A percentile compares a stretch with the other conserved stretches of the same genome.
phyloP scores from a whole-genome alignment of 176 grass and related monocot genomes.

The Elaeis guineensis region DNA sequence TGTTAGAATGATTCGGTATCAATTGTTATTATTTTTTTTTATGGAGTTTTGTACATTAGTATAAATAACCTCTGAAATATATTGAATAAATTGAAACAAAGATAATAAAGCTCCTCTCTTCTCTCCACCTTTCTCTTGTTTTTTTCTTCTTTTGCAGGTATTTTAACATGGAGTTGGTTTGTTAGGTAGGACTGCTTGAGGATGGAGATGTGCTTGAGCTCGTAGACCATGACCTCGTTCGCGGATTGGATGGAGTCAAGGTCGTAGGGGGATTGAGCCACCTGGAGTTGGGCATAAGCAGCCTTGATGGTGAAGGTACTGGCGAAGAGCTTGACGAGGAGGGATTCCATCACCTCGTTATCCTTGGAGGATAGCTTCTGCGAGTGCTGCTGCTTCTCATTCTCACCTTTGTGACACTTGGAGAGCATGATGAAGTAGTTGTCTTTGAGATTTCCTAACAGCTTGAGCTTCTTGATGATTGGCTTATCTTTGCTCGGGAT shows the following conservation, averaged over 20 bases:
- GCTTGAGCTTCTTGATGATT: background rate
- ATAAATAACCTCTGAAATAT: no score
- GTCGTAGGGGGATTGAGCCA: background rate
- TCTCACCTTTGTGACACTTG: background rate
- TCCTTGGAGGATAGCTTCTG: background rate
- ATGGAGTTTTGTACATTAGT: no score
- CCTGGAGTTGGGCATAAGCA: background rate
- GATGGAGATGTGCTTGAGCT: background rate
- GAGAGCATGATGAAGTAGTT: background rate
- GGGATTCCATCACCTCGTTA: background rate
- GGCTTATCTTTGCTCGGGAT: no score
- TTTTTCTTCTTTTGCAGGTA: no score
- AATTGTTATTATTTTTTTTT: no score
- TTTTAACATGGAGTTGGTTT: constrained; percentile 6
- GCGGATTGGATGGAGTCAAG: background rate
- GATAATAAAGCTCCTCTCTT: no score
- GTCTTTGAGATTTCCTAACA: background rate
- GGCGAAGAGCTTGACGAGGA: constrained; percentile 1
- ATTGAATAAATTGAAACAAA: no score
- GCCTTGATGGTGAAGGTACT: background rate
- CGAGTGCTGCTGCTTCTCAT: background rate
- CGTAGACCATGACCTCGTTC: background rate
- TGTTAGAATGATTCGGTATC: no score
- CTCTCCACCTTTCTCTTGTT: no score
- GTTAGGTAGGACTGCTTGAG: background rate